A percentile compares a stretch with the other conserved stretches of the same genome.
phyloP scores from a whole-genome alignment of 306 rosid genomes.

The Fragaria vesca region DNA sequence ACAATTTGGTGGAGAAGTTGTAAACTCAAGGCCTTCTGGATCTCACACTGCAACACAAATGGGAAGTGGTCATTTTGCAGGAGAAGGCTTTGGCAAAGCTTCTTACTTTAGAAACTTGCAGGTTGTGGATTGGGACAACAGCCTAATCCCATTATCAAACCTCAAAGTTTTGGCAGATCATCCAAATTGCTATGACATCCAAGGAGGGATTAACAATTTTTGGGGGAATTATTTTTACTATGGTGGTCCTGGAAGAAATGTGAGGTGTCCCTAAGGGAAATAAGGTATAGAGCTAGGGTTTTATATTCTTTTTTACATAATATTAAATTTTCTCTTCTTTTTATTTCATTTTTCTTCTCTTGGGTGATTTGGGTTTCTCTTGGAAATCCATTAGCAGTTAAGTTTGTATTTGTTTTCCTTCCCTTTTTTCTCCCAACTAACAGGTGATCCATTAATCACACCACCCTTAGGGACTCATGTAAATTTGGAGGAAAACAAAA shows the following conservation, averaged over 20 bases:
- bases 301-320: conserved; percentile 9
- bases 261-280: conserved; percentile 68
- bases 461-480: conserved; percentile 48
- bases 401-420: conserved; percentile 43
- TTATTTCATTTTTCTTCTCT: conserved; percentile 5
- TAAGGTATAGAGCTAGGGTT: conserved; percentile 33
- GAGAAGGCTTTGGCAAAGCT: conserved; percentile 87
- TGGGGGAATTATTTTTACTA: conserved; percentile 97
- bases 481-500: conserved; percentile 43
- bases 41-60: conserved; percentile 81
- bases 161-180: conserved; percentile 87
- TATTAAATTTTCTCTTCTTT: conserved; percentile 3
- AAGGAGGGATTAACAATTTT: conserved; percentile 78
- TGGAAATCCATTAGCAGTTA: conserved; percentile 42
- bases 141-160: conserved; percentile 65
- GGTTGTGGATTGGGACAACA: conserved; percentile 92
- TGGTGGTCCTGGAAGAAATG: conserved; percentile 97
- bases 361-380: conserved; percentile 53
- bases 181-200: conserved; percentile 89
- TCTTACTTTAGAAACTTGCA: conserved; percentile 82
- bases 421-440: conserved; percentile 36
- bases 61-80: conserved; percentile 92
- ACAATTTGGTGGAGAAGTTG: conserved; percentile 89
- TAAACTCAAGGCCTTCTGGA: conserved; percentile 63
- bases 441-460: conserved; percentile 51